Conservation (phyloP, 2,329 filamentous ascomycete species). For the Trichocomaceae sp. region DNA sequence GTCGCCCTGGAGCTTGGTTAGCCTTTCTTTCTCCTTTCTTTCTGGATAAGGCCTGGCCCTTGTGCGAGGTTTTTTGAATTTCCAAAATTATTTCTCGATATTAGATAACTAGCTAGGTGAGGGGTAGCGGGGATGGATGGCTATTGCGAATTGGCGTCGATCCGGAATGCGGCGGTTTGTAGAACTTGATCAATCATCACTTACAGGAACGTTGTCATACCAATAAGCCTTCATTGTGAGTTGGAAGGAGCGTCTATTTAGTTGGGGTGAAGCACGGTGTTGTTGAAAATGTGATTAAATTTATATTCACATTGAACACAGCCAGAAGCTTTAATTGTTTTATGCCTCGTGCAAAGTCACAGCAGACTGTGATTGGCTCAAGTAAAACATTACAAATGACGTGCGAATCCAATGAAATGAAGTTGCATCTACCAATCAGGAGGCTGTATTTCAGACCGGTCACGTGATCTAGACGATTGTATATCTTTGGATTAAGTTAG, state of each 20-base stretch:
- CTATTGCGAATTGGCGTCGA: not conserved
- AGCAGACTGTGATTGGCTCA: not conserved
- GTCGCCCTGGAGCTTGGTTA: constrained; percentile 61
- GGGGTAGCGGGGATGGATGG: constrained; percentile 10
- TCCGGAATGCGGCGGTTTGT: not conserved
- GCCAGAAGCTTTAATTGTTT: not conserved
- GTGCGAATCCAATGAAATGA: not conserved
- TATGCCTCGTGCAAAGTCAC: not conserved
- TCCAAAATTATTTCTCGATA: not conserved
- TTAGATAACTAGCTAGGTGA: constrained; percentile 10
- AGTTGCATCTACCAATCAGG: not conserved
- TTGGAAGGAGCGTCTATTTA: not conserved
- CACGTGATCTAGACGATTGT: too few species aligned
- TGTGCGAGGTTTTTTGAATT: not conserved
- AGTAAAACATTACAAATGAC: not conserved
- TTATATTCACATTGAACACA: not conserved
- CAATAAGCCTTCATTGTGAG: constrained; percentile 62
- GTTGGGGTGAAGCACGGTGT: not conserved
- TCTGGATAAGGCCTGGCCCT: too few species aligned
- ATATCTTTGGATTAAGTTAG: too few species aligned
- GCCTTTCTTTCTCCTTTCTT: not conserved
- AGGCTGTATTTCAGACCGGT: too few species aligned
- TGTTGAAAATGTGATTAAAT: not conserved
- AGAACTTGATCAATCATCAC: too few species aligned
- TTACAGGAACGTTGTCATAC: constrained; percentile 60